Percentiles rank a stretch among this genome's conserved stretches.
Evolutionary conservation across 2,329 filamentous ascomycete species (phyloP).

Genomic region (Sporothrix brasiliensis): DNA sequence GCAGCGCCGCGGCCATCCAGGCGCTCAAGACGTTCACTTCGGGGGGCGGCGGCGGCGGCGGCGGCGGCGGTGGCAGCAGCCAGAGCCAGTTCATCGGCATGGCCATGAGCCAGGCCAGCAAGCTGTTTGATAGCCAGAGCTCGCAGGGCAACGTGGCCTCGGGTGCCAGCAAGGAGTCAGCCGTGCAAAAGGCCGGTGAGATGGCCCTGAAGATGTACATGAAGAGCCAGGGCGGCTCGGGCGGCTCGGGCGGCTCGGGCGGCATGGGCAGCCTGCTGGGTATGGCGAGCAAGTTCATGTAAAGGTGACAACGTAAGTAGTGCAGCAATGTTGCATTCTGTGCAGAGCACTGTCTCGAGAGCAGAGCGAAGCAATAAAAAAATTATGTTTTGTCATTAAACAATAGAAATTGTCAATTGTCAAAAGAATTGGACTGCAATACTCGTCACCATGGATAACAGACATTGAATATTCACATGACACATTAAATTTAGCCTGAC

Average conservation of each 20-base stretch:
- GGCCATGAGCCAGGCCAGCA: conserved; percentile 85
- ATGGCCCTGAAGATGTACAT: conserved; percentile 90
- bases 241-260: conserved; percentile 55
- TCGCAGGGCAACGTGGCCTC: conserved; percentile 57
- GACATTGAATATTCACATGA: too few species aligned
- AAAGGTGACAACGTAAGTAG: not conserved
- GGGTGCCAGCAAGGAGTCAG: conserved; percentile 76
- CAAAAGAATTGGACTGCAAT: not conserved
- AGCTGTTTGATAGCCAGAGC: conserved; percentile 66
- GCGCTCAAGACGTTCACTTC: conserved; percentile 75
- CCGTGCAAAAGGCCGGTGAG: conserved; percentile 76
- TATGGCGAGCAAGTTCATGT: conserved; percentile 55
- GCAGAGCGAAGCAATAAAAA: not conserved
- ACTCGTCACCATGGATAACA: too few species aligned
- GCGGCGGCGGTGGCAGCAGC: conserved; percentile 54
- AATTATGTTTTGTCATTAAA: too few species aligned
- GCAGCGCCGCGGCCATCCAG: conserved; percentile 77
- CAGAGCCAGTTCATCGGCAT: conserved; percentile 82
- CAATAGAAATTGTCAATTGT: not conserved
- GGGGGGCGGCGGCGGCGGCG: conserved; percentile 48
- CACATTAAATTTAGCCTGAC: too few species aligned
- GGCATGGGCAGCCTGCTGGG: conserved; percentile 49
- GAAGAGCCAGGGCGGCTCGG: conserved; percentile 67
- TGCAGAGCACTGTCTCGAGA: not conserved
- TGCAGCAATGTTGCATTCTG: not conserved